Conservation (phyloP, 495 filamentous ascomycete genomes). For the Trichoderma parareesei region DNA sequence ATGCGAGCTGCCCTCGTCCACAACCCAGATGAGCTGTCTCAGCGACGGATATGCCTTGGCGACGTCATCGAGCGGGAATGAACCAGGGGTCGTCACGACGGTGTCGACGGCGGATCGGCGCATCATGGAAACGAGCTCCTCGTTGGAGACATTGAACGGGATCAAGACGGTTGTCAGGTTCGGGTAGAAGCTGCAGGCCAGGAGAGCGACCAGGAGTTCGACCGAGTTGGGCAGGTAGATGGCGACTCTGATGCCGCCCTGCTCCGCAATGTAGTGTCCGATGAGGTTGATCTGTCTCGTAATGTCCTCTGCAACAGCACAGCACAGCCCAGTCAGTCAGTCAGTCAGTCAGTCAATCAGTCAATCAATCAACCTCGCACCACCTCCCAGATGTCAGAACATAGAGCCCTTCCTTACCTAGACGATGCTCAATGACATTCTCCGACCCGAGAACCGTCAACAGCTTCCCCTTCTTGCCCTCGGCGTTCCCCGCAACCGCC, state of each 20-base stretch:
- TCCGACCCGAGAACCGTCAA: conserved; percentile 73
- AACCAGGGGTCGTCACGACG: conserved; percentile 78
- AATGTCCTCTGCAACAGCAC: conserved; percentile 44
- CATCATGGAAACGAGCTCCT: conserved; percentile 60
- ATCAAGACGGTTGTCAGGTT: conserved; percentile 69
- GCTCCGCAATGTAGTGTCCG: conserved; percentile 60
- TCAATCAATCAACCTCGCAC: neutral
- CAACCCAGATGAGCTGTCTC: conserved; percentile 83
- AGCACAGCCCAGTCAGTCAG: too few species aligned
- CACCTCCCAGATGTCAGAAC: neutral
- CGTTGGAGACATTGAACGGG: conserved; percentile 66
- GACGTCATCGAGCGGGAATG: conserved; percentile 69
- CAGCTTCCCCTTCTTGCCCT: conserved; percentile 63
- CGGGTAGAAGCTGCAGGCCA: conserved; percentile 69
- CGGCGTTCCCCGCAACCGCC: conserved; percentile 58
- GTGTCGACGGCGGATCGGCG: conserved; percentile 64
- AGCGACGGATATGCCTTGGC: conserved; percentile 58
- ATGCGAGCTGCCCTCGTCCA: conserved; percentile 82
- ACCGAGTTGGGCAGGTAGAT: conserved; percentile 90
- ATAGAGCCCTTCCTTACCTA: conserved; percentile 33
- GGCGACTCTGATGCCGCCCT: conserved; percentile 70
- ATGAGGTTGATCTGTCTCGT: conserved; percentile 83
- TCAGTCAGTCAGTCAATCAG: neutral
- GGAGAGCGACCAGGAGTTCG: conserved; percentile 63
- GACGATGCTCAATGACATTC: conserved; percentile 58